phyloP scores from a whole-genome alignment of 768 basidiomycete genomes.

The Pleurotus salmoneostramineus region DNA sequence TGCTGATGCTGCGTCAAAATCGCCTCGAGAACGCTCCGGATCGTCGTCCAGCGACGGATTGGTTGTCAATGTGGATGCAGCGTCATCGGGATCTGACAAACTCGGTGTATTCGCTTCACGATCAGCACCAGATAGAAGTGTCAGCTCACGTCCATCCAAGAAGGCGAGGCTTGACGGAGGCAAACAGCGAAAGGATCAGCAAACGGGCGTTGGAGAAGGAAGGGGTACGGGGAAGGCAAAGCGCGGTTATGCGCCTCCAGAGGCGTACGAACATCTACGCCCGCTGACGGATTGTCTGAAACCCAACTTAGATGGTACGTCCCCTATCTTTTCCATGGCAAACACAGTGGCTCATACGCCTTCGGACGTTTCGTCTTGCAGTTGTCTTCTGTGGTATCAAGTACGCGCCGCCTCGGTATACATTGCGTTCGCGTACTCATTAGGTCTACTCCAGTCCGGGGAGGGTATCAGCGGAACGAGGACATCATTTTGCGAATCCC shows the following conservation, averaged over 20 bases:
- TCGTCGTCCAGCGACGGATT: no score
- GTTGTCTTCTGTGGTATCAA: constrained; percentile 88
- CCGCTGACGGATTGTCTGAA: constrained; percentile 49
- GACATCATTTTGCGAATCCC: constrained; percentile 78
- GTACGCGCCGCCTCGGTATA: constrained; percentile 29
- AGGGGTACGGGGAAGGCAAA: constrained; percentile 13
- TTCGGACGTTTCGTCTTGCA: no score
- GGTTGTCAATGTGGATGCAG: no score
- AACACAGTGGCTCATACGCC: neutral
- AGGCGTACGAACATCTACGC: constrained; percentile 47
- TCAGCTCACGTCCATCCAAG: no score
- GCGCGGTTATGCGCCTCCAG: constrained; percentile 46
- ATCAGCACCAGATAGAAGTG: no score
- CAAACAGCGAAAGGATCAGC: no score
- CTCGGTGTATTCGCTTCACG: no score
- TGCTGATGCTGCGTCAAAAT: no score
- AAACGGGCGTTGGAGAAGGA: no score
- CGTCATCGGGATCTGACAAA: no score
- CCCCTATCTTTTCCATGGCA: neutral
- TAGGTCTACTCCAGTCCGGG: constrained; percentile 48
- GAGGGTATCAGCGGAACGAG: constrained; percentile 57
- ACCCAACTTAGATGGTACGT: constrained; percentile 53
- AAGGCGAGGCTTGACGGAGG: no score
- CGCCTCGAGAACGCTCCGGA: no score
- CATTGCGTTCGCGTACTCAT: neutral